Evolutionary conservation across 108 stramenopile species (phyloP).

Genomic region (Discostella pseudostelligera): DNA sequence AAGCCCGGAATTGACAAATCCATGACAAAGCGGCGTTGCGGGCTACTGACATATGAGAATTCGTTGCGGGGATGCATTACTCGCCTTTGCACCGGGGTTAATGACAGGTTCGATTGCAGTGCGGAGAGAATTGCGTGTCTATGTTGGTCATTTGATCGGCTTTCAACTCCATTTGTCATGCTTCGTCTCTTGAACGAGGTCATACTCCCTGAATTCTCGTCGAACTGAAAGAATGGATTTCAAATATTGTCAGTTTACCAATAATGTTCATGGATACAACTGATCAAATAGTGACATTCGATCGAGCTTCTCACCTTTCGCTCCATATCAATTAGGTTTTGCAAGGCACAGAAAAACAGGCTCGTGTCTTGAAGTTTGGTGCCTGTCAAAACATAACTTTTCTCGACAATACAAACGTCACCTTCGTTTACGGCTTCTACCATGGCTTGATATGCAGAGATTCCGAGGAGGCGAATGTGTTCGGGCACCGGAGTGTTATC

Average conservation of each 20-base stretch:
- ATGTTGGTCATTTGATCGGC: constrained; percentile 20
- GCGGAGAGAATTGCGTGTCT: constrained; percentile 42
- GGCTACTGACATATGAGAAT: constrained; percentile 27
- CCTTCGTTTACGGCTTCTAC: constrained; percentile 35
- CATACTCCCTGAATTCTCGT: constrained; percentile 13
- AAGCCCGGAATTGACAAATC: constrained; percentile 32
- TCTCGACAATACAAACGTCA: constrained; percentile 50
- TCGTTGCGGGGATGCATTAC: constrained; percentile 32
- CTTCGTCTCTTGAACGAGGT: constrained; percentile 14
- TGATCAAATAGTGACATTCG: too few species aligned
- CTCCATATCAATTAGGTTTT: constrained; percentile 52
- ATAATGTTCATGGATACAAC: too few species aligned
- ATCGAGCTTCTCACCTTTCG: constrained; percentile 31
- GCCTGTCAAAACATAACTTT: constrained; percentile 50
- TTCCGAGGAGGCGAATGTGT: constrained; percentile 29
- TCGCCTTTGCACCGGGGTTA: constrained; percentile 31
- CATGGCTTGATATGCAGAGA: constrained; percentile 45
- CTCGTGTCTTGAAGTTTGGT: constrained; percentile 42
- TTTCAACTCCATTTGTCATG: constrained; percentile 1
- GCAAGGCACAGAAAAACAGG: constrained; percentile 48
- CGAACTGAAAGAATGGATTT: constrained; percentile 7
- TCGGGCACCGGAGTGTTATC: constrained; percentile 11
- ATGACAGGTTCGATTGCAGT: constrained; percentile 38
- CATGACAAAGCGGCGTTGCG: constrained; percentile 33
- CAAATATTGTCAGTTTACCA: neutral